Base-by-base conservation (phyloP, 2,329 filamentous ascomycete species). In the Coniella lustricola region DNA sequence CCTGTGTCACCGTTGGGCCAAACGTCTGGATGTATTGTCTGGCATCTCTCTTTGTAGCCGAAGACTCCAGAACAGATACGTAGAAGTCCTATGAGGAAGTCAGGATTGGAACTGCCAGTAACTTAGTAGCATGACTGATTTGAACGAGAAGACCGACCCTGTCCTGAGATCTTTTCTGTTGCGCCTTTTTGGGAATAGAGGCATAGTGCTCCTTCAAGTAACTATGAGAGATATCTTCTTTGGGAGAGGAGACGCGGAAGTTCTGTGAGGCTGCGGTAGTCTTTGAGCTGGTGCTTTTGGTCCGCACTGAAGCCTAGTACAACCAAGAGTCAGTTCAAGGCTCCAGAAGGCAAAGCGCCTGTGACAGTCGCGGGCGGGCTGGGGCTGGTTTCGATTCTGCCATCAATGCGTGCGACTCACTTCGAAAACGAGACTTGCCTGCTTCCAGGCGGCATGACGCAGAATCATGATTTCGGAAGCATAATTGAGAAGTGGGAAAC, bases 21-120 rank as follows among this genome's bases (percentile, higher is more conserved):
- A 96, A 95, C 53, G 89, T 90, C 57, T 93, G 85, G 14, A 98
- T 76, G 62, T 96, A 98, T 33, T 87, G 83, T 66, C 87, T 90
- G 41, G 90, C 90, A 69, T 98, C 93, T 59, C 93, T 82, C 67
- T 90, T 95, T 0, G 91, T 96, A 5, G 90, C 87, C 10, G 90
- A 89, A 16, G 90, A 89, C 60, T 87, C 88, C 29, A 98, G 74
- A 3, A 97, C 79, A 14, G 89, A 90, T 29, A 94, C 76, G 58
- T 95, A 84, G 59, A 95, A 85, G 61, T 95, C 88, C 84, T 90
- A 12, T 32, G 7, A 33, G 20, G 4, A 8, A 17, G 46, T 59
- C 29, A 58, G 51, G 21, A 29, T 25, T 29, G 10, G 10, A 10
- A 10, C 10, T 5, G 10, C 36, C 10, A 17, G 13, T 9, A 4